These are phyloP conservation scores for Sclerotinia subarctica DNA, from an alignment of 2,329 filamentous ascomycete species.

Conservation along the genomic window DNA sequence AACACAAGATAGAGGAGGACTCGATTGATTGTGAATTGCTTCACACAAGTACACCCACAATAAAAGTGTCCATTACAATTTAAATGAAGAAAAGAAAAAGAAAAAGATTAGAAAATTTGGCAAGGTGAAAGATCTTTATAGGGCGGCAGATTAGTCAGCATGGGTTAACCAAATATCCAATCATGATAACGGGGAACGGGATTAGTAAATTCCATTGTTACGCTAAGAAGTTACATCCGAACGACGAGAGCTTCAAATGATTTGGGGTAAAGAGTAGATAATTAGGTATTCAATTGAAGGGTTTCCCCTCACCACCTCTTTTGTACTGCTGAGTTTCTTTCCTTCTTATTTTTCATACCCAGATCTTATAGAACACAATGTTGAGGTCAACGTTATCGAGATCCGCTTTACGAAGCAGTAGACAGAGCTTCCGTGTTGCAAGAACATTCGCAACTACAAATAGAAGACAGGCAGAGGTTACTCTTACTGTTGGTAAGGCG, in stretches of 20 bases:
- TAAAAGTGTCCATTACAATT: conserved; percentile 66
- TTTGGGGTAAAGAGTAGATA: conserved; percentile 21
- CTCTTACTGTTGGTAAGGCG: conserved; percentile 85
- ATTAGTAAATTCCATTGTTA: conserved; percentile 28
- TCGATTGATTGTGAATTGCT: conserved; percentile 47
- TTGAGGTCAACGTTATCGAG: conserved; percentile 65
- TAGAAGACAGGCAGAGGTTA: conserved; percentile 82
- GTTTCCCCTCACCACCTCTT: conserved; percentile 1
- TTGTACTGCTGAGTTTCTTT: conserved; percentile 33
- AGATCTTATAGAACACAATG: conserved; percentile 62
- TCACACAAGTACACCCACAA: conserved; percentile 65
- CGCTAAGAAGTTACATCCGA: conserved; percentile 22
- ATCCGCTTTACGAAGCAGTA: conserved; percentile 64
- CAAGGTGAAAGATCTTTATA: conserved; percentile 28
- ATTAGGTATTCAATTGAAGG: conserved; percentile 21
- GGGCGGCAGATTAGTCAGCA: conserved; percentile 24
- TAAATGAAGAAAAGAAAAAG: conserved; percentile 44
- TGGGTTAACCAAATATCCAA: conserved; percentile 25
- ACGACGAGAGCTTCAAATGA: conserved; percentile 21
- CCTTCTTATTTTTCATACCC: conserved; percentile 42
- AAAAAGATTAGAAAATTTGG: conserved; percentile 26
- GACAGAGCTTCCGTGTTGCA: conserved; percentile 58
- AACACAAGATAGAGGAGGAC: conserved; percentile 72
- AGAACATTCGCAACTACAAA: conserved; percentile 80
- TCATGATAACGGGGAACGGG: conserved; percentile 24